Base-by-base conservation (phyloP, 768 basidiomycete genomes). In the Tricholoma terreum region DNA sequence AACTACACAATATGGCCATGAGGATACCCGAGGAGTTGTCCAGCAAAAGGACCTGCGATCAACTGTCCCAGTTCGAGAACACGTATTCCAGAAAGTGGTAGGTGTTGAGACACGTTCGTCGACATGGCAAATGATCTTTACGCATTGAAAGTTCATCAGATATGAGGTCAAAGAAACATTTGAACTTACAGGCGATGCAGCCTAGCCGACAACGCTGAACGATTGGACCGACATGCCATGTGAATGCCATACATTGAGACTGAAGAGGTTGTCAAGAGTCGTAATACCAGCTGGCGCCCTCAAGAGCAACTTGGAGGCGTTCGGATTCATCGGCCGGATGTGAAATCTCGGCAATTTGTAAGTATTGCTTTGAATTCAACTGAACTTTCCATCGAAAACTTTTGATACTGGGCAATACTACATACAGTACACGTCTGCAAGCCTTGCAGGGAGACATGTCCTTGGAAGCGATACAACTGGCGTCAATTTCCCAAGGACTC, bases 31-130 rank as follows among this genome's bases (percentile, higher is more conserved):
- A 89, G 80, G 7, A 89, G 73, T 54, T 89, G 87, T 1, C 86
- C 86, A 21, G 84, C 85, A 68, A 89, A 88, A 1, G 87, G 86
- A 9, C 87, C 87, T 1, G 87, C 86, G 57, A 89, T 85, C 17
- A 88, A 73, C 59, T 89, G 86, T 0, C 87, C 87, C 38, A 89
- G 72, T 62, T 89, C 87, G 6, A 88, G 71, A 6, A 89, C 82
- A 8, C 85, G 83, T 34, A 88, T 70, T 6, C 86, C 85, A 6
- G 82, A 73, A 10, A 88, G 75, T 0, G 86, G 86, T n/a, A 82
- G 78, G 12, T 80, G 70, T 52, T 69, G 65, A 52, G 58, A 50
- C 10, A 43, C 62, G 50, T 60, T 56, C 8, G 52, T 42, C 2
- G 58, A 54, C 24, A 62, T 63, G 4, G 65, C 54, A 11, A 63